phyloP scores from a whole-genome alignment of 2,329 filamentous ascomycete genomes.

The Pseudogymnoascus sp. region DNA sequence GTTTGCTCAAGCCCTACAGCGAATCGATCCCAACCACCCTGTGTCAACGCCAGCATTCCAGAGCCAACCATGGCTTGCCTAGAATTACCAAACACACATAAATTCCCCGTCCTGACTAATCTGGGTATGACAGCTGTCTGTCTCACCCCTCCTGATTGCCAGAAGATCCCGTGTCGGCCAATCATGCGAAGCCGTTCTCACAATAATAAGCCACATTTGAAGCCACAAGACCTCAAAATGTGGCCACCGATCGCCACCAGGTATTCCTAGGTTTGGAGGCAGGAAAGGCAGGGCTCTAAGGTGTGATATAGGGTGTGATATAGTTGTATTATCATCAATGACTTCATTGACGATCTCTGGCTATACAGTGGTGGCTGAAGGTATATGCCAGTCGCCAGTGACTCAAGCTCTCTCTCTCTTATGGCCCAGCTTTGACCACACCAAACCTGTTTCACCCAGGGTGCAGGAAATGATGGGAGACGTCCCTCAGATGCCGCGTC shows the following conservation, averaged over 20 bases:
- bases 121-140: neutral
- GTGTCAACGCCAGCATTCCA: neutral
- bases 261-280: neutral
- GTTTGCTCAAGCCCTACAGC: neutral
- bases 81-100: neutral
- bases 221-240: neutral
- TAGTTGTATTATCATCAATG: neutral
- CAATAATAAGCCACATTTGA: neutral
- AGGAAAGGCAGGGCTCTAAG: neutral
- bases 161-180: neutral
- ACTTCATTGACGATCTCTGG: neutral
- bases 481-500: neutral
- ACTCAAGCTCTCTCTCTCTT: neutral
- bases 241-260: neutral
- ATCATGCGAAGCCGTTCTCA: neutral
- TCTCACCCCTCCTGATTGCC: neutral
- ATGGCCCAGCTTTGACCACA: neutral
- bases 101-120: neutral
- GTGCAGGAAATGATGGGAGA: neutral
- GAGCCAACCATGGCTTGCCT: neutral
- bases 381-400: neutral
- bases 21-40: neutral
- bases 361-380: neutral
- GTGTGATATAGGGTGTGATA: neutral
- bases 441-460: neutral